Conservation (phyloP, 2,329 filamentous ascomycete genomes). For the Aspergillus fumigatiaffinis region DNA sequence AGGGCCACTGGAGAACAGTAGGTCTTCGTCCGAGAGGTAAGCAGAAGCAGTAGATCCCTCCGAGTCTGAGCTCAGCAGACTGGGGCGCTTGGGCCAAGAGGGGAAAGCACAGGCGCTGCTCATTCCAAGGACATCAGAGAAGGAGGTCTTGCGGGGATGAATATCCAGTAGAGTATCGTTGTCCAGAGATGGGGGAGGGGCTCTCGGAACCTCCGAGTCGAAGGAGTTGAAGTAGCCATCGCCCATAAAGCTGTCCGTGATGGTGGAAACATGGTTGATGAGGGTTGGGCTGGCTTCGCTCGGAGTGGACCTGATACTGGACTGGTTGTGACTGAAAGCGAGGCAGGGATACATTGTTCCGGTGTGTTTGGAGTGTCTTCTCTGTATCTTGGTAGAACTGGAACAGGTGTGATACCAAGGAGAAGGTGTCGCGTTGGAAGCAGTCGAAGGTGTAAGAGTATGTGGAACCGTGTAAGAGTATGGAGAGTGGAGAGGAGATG, state of each 20-base stretch:
- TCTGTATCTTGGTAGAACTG: neutral
- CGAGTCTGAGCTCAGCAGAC: conserved; percentile 31
- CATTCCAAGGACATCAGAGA: conserved; percentile 36
- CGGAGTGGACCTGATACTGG: conserved; percentile 19
- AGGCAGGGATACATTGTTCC: conserved; percentile 19
- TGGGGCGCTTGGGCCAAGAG: conserved; percentile 42
- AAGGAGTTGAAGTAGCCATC: conserved; percentile 20
- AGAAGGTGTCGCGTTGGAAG: neutral
- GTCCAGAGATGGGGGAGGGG: conserved; percentile 38
- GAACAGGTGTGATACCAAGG: neutral
- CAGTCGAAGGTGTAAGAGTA: neutral
- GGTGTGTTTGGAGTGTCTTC: conserved; percentile 5
- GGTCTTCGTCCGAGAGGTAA: conserved; percentile 42
- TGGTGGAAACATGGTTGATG: conserved; percentile 14
- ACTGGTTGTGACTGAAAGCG: conserved; percentile 18
- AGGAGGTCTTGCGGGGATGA: conserved; percentile 40
- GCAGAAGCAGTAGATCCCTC: conserved; percentile 31
- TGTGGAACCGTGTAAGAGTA: neutral
- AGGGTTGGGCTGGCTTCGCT: conserved; percentile 15
- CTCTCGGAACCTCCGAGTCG: conserved; percentile 30
- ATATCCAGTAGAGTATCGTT: conserved; percentile 39
- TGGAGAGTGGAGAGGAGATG: neutral
- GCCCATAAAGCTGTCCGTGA: conserved; percentile 19
- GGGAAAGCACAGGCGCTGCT: conserved; percentile 42
- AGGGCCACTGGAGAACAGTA: conserved; percentile 31